These are phyloP conservation scores for Chaetomium fimeti DNA, from an alignment of 495 filamentous ascomycete species.

Conservation along the genomic window DNA sequence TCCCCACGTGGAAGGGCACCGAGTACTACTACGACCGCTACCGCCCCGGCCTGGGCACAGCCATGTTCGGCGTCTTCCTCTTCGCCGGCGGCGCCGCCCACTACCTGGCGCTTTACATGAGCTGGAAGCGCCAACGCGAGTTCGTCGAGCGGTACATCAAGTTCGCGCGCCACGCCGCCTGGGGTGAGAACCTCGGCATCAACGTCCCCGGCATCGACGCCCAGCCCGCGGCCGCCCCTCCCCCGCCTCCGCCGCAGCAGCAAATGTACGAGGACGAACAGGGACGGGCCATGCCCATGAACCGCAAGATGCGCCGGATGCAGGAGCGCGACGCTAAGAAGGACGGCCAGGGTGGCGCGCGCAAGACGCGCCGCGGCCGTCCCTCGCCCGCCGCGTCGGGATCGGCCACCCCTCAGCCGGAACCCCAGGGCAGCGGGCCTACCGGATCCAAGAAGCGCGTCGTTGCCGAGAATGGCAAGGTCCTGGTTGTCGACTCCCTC, in stretches of 20 bases:
- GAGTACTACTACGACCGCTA: constrained; percentile 97
- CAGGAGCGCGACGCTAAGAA: constrained; percentile 79
- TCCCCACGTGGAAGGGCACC: constrained; percentile 93
- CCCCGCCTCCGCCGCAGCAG: constrained; percentile 31
- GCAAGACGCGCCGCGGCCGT: constrained; percentile 30
- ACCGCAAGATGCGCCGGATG: constrained; percentile 81
- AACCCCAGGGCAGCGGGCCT: constrained; percentile 45
- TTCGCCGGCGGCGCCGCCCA: constrained; percentile 81
- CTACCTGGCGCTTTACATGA: constrained; percentile 77
- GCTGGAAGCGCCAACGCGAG: constrained; percentile 83
- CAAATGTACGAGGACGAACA: constrained; percentile 50
- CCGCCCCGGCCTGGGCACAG: constrained; percentile 82
- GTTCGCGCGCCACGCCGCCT: constrained; percentile 81
- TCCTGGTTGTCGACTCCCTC: constrained; percentile 83
- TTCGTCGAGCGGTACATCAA: constrained; percentile 89
- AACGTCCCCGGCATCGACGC: constrained; percentile 60
- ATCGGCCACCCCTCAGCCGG: constrained; percentile 35
- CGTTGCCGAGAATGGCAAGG: constrained; percentile 90
- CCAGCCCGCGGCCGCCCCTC: constrained; percentile 40
- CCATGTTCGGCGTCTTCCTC: constrained; percentile 79
- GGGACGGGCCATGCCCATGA: constrained; percentile 57
- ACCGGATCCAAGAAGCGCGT: constrained; percentile 75
- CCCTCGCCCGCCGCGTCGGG: constrained; percentile 30
- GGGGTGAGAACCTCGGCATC: constrained; percentile 59
- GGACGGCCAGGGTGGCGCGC: constrained; percentile 40